phyloP scores from a whole-genome alignment of 805 yeast species.

The Ogataea parapolymorpha region DNA sequence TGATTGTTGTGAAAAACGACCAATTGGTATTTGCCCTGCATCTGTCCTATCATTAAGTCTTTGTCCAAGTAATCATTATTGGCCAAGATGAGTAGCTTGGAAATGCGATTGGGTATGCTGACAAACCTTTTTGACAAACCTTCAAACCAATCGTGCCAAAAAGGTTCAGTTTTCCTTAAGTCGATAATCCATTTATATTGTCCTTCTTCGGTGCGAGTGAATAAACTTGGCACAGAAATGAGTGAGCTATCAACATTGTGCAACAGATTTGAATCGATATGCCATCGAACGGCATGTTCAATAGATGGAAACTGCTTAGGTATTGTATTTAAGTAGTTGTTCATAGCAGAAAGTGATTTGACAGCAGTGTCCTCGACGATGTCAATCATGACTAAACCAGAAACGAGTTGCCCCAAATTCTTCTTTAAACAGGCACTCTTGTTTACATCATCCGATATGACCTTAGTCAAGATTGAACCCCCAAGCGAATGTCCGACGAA shows the following conservation, averaged over 20 bases:
- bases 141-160: conserved; percentile 82
- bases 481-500: conserved; percentile 92
- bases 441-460: conserved; percentile 27
- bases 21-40: conserved; percentile 95
- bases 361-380: conserved; percentile 94
- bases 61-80: conserved; percentile 89
- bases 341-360: conserved; percentile 64
- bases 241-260: conserved; percentile 59
- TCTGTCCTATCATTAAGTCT: conserved; percentile 86
- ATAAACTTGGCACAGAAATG: conserved; percentile 73
- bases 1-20: conserved; percentile 56
- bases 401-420: conserved; percentile 32
- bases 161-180: conserved; percentile 55
- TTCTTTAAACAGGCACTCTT: background rate
- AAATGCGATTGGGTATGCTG: conserved; percentile 36
- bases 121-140: conserved; percentile 56
- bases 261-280: conserved; percentile 52
- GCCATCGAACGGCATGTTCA: conserved; percentile 78
- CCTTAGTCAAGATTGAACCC: conserved; percentile 73
- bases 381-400: conserved; percentile 79
- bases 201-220: conserved; percentile 26
- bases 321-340: conserved; percentile 56
- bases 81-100: conserved; percentile 76
- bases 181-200: conserved; percentile 59
- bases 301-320: conserved; percentile 57